Conservation (phyloP, 768 basidiomycete species). For the Dentipellis sp. region DNA sequence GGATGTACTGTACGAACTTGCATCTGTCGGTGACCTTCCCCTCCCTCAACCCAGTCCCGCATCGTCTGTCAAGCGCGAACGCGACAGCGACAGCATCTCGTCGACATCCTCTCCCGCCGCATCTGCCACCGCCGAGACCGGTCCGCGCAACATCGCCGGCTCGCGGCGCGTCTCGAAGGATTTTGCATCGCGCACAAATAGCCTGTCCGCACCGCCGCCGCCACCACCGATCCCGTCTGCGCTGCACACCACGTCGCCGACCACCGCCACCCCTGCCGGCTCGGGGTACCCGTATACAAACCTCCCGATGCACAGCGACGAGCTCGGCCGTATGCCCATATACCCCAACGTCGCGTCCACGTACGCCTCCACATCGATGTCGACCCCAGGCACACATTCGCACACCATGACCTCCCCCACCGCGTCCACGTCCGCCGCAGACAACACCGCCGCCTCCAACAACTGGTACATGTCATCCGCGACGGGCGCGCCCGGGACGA, state of each 20-base stretch:
- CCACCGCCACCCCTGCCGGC: background rate
- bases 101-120: conserved; percentile 3
- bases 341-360: background rate
- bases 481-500: background rate
- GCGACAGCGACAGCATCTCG: conserved; percentile 44
- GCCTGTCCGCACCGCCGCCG: conserved; percentile 2
- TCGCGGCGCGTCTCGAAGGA: background rate
- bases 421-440: background rate
- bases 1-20: conserved; percentile 68
- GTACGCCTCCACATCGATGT: background rate
- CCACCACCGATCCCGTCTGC: background rate
- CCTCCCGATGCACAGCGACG: conserved; percentile 11
- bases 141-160: background rate
- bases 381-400: background rate
- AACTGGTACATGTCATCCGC: background rate
- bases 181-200: conserved; percentile 1
- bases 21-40: conserved; percentile 62
- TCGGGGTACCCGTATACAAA: conserved; percentile 4
- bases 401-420: background rate
- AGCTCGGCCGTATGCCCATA: conserved; percentile 7
- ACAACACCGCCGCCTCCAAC: background rate
- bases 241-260: background rate
- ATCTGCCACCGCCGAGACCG: background rate
- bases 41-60: conserved; percentile 47
- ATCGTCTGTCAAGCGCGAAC: conserved; percentile 50